Conservation (phyloP, 106 monocot genomes). For the Platanthera zijinensis region DNA sequence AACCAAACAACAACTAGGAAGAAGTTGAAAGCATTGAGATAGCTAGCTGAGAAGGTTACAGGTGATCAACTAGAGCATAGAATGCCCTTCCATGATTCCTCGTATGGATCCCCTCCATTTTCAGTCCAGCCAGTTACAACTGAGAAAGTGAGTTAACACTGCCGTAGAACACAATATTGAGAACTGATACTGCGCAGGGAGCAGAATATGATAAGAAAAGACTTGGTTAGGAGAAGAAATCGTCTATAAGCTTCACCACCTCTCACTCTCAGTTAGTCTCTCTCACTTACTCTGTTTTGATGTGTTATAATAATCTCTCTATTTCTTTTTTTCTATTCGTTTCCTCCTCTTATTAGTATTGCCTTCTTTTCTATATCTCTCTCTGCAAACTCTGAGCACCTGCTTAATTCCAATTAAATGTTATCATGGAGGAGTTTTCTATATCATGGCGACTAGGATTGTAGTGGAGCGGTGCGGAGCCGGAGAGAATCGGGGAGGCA, state of each 20-base stretch:
- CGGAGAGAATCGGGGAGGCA: too few relatives aligned
- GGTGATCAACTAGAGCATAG: slow-evolving; percentile 23
- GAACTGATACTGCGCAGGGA: slow-evolving; percentile 31
- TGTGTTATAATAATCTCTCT: too few relatives aligned
- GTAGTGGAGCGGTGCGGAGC: too few relatives aligned
- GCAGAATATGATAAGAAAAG: slow-evolving; percentile 3
- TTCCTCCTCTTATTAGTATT: too few relatives aligned
- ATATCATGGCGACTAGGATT: too few relatives aligned
- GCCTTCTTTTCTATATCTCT: too few relatives aligned
- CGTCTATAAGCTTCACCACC: not conserved
- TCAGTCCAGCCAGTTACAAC: slow-evolving; percentile 25
- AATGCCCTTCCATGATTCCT: slow-evolving; percentile 35
- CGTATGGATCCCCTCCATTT: slow-evolving; percentile 34
- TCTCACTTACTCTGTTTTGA: too few relatives aligned
- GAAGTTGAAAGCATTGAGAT: not conserved
- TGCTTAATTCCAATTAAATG: too few relatives aligned
- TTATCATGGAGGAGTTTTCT: too few relatives aligned
- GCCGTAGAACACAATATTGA: slow-evolving; percentile 28
- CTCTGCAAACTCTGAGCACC: too few relatives aligned
- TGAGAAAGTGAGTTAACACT: slow-evolving; percentile 24
- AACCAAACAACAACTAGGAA: not conserved
- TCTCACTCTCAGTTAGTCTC: too few relatives aligned
- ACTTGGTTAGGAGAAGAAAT: not conserved
- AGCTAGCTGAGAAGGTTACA: slow-evolving; percentile 20
- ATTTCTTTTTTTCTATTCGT: too few relatives aligned